Conservation (phyloP, 208 protist genomes). For the Herpetomonas samuelpessoai region DNA sequence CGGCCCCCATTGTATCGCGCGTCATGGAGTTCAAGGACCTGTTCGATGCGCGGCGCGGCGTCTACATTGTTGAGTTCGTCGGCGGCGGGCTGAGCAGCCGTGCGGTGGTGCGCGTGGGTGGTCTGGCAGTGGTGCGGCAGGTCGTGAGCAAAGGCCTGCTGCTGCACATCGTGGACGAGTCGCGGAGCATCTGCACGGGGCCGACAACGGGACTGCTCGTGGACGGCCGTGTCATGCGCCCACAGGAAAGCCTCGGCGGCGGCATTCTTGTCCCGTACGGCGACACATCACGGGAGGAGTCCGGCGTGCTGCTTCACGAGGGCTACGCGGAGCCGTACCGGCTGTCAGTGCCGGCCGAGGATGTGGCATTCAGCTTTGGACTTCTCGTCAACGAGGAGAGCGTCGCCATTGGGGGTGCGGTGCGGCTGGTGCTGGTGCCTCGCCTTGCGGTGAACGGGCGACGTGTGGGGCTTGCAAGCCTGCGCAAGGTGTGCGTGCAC, state of each 20-base stretch:
- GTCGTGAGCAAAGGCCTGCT: slow-evolving; percentile 11
- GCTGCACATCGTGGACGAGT: slow-evolving; percentile 14
- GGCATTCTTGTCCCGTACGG: slow-evolving; percentile 13
- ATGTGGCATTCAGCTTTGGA: neutral
- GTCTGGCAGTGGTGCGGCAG: slow-evolving; percentile 4
- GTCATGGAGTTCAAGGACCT: slow-evolving; percentile 10
- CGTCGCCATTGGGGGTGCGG: slow-evolving; percentile 3
- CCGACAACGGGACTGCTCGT: slow-evolving; percentile 3
- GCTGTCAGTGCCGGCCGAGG: neutral
- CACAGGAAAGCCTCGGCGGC: slow-evolving; percentile 4
- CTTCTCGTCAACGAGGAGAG: slow-evolving; percentile 12
- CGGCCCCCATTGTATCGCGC: slow-evolving; percentile 1
- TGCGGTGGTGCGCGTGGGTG: slow-evolving; percentile 6
- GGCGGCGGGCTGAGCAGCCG: slow-evolving; percentile 9
- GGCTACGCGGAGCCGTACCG: slow-evolving; percentile 8
- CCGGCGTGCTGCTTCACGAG: slow-evolving; percentile 7
- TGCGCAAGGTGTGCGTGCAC: slow-evolving; percentile 7
- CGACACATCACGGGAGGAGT: neutral
- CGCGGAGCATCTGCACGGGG: slow-evolving; percentile 4
- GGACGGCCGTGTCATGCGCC: neutral
- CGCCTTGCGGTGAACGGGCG: neutral
- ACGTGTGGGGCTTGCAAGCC: neutral
- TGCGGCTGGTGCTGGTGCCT: slow-evolving; percentile 4
- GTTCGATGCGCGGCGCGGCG: slow-evolving; percentile 4
- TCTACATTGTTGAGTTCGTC: slow-evolving; percentile 13